A percentile compares a stretch with the other conserved stretches of the same genome.
Evolutionary conservation across 1,139 yeast genomes (phyloP).

Genomic region (Yamadazyma dendronema): DNA sequence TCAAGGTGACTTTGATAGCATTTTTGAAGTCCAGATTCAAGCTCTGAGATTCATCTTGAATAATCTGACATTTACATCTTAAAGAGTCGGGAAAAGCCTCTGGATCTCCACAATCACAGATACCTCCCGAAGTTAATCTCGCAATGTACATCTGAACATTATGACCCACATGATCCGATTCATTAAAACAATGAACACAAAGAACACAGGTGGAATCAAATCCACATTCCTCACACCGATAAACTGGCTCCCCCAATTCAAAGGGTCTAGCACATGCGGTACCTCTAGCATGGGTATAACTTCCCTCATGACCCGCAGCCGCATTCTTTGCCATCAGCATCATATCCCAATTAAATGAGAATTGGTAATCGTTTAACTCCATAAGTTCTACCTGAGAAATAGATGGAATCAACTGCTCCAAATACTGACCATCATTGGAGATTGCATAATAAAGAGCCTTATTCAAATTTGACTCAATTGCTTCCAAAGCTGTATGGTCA

Average conservation of each 20-base stretch:
- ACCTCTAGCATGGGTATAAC: conserved; percentile 25
- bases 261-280: conserved; percentile 66
- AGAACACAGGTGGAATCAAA: conserved; percentile 74
- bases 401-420: conserved; percentile 27
- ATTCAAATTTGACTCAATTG: conserved; percentile 18
- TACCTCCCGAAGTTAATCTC: conserved; percentile 50
- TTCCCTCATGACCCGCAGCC: conserved; percentile 1
- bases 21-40: conserved; percentile 15
- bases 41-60: conserved; percentile 8
- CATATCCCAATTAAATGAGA: not conserved
- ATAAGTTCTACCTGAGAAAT: conserved; percentile 19
- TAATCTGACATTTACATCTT: conserved; percentile 46
- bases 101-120: conserved; percentile 91
- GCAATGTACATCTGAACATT: conserved; percentile 55
- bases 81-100: conserved; percentile 68
- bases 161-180: conserved; percentile 63
- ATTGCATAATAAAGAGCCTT: conserved; percentile 32
- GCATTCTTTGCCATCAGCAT: not conserved
- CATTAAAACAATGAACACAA: conserved; percentile 68
- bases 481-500: conserved; percentile 13
- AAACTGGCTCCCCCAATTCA: conserved; percentile 59
- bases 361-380: conserved; percentile 13
- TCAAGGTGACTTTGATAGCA: conserved; percentile 31
- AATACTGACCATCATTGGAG: conserved; percentile 29
- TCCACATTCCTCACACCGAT: conserved; percentile 65